Percentiles rank a stretch among this genome's conserved stretches.
phyloP scores from a whole-genome alignment of 495 filamentous ascomycete genomes.

The Penicillium malachiteum region DNA sequence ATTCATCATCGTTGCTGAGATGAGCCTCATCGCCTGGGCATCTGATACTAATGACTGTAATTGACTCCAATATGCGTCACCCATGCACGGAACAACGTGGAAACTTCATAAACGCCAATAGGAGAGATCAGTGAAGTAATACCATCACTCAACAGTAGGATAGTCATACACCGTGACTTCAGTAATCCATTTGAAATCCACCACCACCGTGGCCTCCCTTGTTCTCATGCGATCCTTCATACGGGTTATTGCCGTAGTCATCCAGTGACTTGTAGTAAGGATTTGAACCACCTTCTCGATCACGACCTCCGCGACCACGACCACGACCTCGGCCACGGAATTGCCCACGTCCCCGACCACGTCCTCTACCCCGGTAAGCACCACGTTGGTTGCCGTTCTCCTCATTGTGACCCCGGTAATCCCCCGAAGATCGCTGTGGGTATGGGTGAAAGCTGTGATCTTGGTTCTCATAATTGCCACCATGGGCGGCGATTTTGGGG shows the following conservation, averaged over 20 bases:
- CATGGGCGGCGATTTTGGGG: constrained; percentile 13
- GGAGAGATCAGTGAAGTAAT: background rate
- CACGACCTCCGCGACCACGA: constrained; percentile 31
- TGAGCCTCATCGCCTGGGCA: no score
- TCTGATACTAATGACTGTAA: no score
- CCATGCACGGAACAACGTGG: background rate
- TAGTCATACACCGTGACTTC: constrained; percentile 5
- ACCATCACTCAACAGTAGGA: background rate
- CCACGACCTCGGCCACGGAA: constrained; percentile 40
- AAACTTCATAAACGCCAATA: background rate
- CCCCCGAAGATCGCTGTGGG: background rate
- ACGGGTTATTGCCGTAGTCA: constrained; percentile 27
- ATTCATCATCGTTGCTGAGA: no score
- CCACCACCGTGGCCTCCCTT: constrained; percentile 21
- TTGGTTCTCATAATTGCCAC: constrained; percentile 15
- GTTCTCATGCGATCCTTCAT: constrained; percentile 25
- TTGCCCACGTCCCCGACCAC: constrained; percentile 44
- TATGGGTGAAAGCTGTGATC: constrained; percentile 21
- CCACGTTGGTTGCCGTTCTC: constrained; percentile 40
- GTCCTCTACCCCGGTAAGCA: constrained; percentile 45
- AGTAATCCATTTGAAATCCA: constrained; percentile 44
- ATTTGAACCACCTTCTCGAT: constrained; percentile 34
- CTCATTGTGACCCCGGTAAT: constrained; percentile 18
- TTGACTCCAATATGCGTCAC: background rate
- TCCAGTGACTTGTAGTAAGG: constrained; percentile 40